phyloP scores from a whole-genome alignment of 2,329 filamentous ascomycete genomes.

The Capronia americana region DNA sequence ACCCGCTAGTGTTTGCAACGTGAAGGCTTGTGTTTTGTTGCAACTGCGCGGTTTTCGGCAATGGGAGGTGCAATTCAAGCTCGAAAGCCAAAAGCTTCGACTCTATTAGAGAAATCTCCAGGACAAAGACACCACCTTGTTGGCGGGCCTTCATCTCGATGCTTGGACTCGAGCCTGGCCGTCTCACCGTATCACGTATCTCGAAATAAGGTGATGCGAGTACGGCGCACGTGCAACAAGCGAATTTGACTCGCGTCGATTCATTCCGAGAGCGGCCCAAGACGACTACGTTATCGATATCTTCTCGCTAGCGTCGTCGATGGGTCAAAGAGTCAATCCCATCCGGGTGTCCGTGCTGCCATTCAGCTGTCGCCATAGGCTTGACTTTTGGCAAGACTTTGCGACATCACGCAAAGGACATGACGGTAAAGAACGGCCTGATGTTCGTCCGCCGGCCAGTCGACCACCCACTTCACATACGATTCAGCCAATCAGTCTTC shows the following conservation, averaged over 20 bases:
- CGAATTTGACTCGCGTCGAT: background rate
- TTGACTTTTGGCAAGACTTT: background rate
- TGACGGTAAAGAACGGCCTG: background rate
- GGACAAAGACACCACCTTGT: background rate
- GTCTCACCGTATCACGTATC: too few relatives aligned
- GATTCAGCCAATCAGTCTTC: background rate
- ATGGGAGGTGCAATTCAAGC: background rate
- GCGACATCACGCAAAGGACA: background rate
- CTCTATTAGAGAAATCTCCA: background rate
- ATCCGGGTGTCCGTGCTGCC: background rate
- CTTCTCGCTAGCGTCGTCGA: background rate
- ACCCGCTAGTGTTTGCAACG: background rate
- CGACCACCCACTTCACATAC: conserved; percentile 1
- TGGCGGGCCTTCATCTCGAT: too few relatives aligned
- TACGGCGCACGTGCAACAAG: background rate
- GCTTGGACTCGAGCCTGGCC: background rate
- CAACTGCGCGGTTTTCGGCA: background rate
- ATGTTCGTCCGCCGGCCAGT: conserved; percentile 10
- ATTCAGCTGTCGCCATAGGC: background rate
- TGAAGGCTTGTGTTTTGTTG: background rate
- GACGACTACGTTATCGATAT: background rate
- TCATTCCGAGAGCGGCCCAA: background rate
- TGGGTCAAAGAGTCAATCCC: background rate
- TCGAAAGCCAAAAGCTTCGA: background rate
- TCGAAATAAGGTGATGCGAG: background rate